These are phyloP conservation scores for Pezicula radicicola DNA, from an alignment of 2,329 filamentous ascomycete species.

Conservation along the genomic window DNA sequence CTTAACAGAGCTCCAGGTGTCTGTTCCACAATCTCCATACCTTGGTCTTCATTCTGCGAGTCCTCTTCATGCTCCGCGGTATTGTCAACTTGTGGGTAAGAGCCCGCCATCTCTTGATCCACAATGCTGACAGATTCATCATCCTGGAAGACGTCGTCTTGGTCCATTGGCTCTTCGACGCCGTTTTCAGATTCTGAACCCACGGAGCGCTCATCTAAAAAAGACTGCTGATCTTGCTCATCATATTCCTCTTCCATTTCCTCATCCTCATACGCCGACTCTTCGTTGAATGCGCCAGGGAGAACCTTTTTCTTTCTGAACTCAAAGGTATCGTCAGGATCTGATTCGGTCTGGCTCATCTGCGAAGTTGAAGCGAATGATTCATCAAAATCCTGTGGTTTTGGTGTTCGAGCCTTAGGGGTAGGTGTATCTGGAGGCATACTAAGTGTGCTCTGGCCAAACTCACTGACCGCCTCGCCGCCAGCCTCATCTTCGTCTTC, in stretches of 20 bases:
- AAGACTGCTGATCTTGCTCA: constrained; percentile 61
- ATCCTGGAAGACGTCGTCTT: constrained; percentile 65
- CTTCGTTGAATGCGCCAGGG: constrained; percentile 78
- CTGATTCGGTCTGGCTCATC: constrained; percentile 27
- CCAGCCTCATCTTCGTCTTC: constrained; percentile 61
- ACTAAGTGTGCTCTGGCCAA: constrained; percentile 47
- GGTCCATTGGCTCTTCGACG: constrained; percentile 53
- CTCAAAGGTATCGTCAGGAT: constrained; percentile 31
- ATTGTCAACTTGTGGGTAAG: constrained; percentile 69
- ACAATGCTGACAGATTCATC: constrained; percentile 74
- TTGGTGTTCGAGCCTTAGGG: constrained; percentile 27
- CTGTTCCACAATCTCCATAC: constrained; percentile 41
- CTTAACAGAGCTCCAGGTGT: constrained; percentile 61
- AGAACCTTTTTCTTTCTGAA: constrained; percentile 42
- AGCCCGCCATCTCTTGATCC: constrained; percentile 73
- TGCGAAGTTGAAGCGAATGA: constrained; percentile 35
- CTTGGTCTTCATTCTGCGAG: constrained; percentile 45
- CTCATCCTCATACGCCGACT: constrained; percentile 53
- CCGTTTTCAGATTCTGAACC: constrained; percentile 64
- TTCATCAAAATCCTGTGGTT: constrained; percentile 18
- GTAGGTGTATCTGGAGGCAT: constrained; percentile 40
- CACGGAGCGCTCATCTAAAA: constrained; percentile 91
- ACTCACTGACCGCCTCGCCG: constrained; percentile 40
- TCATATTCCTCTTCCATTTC: constrained; percentile 38
- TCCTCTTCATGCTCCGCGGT: constrained; percentile 70